Evolutionary conservation across 1,284 basidiomycete genomes (phyloP).

Genomic region (Tausonia pullulans): DNA sequence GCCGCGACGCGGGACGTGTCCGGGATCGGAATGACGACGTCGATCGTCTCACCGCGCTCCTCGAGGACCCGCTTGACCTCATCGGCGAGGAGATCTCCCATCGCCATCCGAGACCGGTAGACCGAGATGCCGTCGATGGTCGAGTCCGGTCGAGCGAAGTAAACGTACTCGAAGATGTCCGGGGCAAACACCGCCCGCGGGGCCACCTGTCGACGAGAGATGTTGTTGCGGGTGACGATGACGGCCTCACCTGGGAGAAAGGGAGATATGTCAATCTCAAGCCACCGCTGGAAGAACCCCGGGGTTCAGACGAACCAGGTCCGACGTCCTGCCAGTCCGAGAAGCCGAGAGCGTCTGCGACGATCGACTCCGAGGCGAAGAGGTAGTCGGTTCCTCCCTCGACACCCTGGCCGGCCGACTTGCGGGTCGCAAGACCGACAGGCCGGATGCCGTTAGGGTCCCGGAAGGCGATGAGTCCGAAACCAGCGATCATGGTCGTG

Average conservation of each 20-base stretch:
- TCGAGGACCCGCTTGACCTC: conserved; percentile 67
- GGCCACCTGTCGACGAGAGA: conserved; percentile 62
- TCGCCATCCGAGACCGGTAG: conserved; percentile 95
- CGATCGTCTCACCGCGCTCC: conserved; percentile 58
- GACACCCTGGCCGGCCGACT: conserved; percentile 29
- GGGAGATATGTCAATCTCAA: neutral
- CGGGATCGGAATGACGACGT: conserved; percentile 96
- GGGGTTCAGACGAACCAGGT: conserved; percentile 48
- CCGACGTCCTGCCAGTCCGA: conserved; percentile 85
- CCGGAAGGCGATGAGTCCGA: conserved; percentile 95
- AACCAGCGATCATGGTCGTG: conserved; percentile 95
- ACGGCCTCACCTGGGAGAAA: conserved; percentile 67
- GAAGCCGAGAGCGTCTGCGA: conserved; percentile 87
- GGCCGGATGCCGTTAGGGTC: conserved; percentile 99
- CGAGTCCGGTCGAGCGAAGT: conserved; percentile 96
- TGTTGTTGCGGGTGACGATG: conserved; percentile 73
- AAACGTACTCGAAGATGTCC: conserved; percentile 99
- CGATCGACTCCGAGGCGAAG: conserved; percentile 91
- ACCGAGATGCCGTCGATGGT: conserved; percentile 96
- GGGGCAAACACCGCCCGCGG: conserved; percentile 69
- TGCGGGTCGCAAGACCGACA: conserved; percentile 65
- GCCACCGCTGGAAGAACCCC: too few species aligned
- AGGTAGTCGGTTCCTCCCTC: conserved; percentile 66
- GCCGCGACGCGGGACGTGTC: conserved; percentile 96
- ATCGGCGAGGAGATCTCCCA: conserved; percentile 91